Percentiles rank a stretch among this genome's conserved stretches.
Conservation (phyloP, 441 rosid genomes). For the Aleurites moluccanus region DNA sequence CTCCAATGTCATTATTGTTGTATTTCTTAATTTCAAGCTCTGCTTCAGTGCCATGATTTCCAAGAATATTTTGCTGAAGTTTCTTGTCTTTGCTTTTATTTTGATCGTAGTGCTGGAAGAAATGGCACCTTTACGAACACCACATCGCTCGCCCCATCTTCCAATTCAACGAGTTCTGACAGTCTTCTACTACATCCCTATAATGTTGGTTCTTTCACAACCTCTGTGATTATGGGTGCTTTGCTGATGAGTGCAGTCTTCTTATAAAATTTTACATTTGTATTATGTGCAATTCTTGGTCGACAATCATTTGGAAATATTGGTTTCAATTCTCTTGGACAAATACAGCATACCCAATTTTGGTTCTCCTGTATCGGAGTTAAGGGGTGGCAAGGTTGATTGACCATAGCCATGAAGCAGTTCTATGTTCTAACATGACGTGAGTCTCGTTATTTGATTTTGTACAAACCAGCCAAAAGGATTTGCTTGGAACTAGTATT, state of each 20-base stretch:
- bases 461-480: slow-evolving; percentile 30
- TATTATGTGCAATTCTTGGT: slow-evolving; percentile 16
- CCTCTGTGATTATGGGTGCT: slow-evolving; percentile 48
- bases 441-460: slow-evolving; percentile 21
- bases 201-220: slow-evolving; percentile 36
- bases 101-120: slow-evolving; percentile 56
- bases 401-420: slow-evolving; percentile 27
- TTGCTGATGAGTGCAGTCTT: slow-evolving; percentile 38
- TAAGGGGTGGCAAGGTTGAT: slow-evolving; percentile 35
- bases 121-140: slow-evolving; percentile 63
- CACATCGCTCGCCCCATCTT: slow-evolving; percentile 72
- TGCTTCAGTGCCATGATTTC: slow-evolving; percentile 2
- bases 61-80: slow-evolving; percentile 20
- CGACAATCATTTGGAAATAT: slow-evolving; percentile 15
- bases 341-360: slow-evolving; percentile 53
- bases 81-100: slow-evolving; percentile 10
- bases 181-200: slow-evolving; percentile 32
- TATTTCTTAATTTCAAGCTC: neutral
- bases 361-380: slow-evolving; percentile 47
- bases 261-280: slow-evolving; percentile 44
- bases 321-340: slow-evolving; percentile 23
- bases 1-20: neutral
- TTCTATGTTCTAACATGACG: slow-evolving; percentile 29
- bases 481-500: slow-evolving; percentile 27
- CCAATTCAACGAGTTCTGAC: slow-evolving; percentile 68